A percentile compares a stretch with the other conserved stretches of the same genome.
Conservation (phyloP, 176 grass and related monocot genomes). For the Musa schizocarpa region DNA sequence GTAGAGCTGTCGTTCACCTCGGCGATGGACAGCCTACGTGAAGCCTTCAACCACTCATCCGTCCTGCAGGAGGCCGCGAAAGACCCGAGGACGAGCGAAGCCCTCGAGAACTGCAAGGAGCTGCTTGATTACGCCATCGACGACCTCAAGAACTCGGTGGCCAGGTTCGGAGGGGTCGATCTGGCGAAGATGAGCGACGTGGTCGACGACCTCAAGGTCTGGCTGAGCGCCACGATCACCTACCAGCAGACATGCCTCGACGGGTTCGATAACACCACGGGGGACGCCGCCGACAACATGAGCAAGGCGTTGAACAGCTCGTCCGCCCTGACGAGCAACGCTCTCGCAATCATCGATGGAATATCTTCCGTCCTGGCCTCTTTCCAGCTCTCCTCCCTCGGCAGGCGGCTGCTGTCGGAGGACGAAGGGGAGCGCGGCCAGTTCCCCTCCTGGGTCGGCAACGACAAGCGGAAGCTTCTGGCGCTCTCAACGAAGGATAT, state of each 20-base stretch:
- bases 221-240: slow-evolving; percentile 15
- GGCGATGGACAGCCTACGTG: slow-evolving; percentile 38
- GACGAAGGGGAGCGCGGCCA: neutral
- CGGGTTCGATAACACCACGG: slow-evolving; percentile 1
- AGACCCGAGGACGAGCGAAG: slow-evolving; percentile 50
- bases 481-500: neutral
- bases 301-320: slow-evolving; percentile 4
- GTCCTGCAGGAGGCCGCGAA: slow-evolving; percentile 42
- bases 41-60: slow-evolving; percentile 44
- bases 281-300: neutral
- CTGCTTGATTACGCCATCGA: slow-evolving; percentile 68
- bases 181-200: slow-evolving; percentile 54
- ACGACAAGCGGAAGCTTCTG: neutral
- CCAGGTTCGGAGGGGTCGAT: slow-evolving; percentile 46
- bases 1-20: slow-evolving; percentile 32
- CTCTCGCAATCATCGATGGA: slow-evolving; percentile 6
- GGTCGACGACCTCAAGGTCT: slow-evolving; percentile 33
- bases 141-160: slow-evolving; percentile 50
- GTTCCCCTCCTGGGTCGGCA: neutral
- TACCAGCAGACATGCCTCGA: slow-evolving; percentile 14
- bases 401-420: neutral
- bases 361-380: neutral
- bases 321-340: neutral
- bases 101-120: slow-evolving; percentile 65
- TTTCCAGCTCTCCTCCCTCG: neutral